These are phyloP conservation scores for Xylaria sp. DNA, from an alignment of 2,329 filamentous ascomycete species.

Conservation along the genomic window DNA sequence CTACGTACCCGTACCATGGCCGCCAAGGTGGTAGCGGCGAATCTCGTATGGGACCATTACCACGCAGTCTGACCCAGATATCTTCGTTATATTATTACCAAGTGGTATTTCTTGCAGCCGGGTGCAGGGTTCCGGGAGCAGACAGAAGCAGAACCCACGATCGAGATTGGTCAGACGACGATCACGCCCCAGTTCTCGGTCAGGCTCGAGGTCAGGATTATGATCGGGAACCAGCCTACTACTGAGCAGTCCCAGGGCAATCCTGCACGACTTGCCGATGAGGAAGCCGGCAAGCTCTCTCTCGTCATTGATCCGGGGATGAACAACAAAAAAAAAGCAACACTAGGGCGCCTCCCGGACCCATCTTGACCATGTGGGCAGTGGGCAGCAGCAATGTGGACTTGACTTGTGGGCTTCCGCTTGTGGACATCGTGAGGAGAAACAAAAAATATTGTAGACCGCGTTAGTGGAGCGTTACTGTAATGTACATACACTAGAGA, in stretches of 20 bases:
- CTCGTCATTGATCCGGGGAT: conserved; percentile 7
- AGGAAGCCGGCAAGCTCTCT: conserved; percentile 21
- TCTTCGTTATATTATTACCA: no score
- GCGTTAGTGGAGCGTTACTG: no score
- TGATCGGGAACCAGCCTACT: not conserved
- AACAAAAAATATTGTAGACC: not conserved
- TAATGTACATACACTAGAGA: not conserved
- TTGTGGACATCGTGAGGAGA: not conserved
- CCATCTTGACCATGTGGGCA: conserved; percentile 20
- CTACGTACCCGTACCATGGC: not conserved
- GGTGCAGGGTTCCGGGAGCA: conserved; percentile 28
- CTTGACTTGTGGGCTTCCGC: not conserved
- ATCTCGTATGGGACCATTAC: conserved; percentile 11
- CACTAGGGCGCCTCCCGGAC: conserved; percentile 6
- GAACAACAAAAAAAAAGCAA: conserved; percentile 16
- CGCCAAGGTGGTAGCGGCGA: conserved; percentile 1
- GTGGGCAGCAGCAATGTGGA: conserved; percentile 7
- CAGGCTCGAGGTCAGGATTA: conserved; percentile 13
- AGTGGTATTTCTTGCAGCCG: conserved; percentile 28
- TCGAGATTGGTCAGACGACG: conserved; percentile 36
- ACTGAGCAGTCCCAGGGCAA: not conserved
- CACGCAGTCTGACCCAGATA: no score
- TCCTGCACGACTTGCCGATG: conserved; percentile 17
- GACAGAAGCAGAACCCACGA: not conserved
- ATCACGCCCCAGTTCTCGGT: conserved; percentile 25